Percentiles rank a stretch among this genome's conserved stretches.
Conservation (phyloP, 495 filamentous ascomycete species). For the Daldinia vernicosa region DNA sequence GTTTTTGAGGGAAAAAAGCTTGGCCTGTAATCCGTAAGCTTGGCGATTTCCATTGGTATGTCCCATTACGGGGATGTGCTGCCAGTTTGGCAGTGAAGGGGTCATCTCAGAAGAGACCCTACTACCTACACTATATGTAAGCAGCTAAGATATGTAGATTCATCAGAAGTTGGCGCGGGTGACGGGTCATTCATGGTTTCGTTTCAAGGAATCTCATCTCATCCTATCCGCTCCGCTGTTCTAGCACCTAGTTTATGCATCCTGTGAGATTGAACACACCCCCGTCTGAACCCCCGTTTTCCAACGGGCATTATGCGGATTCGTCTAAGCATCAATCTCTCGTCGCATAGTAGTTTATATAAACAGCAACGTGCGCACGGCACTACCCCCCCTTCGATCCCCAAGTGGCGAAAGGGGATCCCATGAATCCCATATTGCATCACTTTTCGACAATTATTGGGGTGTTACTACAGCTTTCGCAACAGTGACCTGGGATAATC, state of each 20-base stretch:
- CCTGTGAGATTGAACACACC: slow-evolving; percentile 25
- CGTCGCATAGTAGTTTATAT: slow-evolving; percentile 39
- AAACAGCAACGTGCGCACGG: slow-evolving; percentile 38
- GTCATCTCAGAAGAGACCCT: background rate
- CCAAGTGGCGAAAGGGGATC: slow-evolving; percentile 38
- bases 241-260: slow-evolving; percentile 22
- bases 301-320: slow-evolving; percentile 30
- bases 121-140: too few species aligned
- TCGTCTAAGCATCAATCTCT: slow-evolving; percentile 37
- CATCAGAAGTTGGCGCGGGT: background rate
- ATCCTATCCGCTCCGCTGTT: slow-evolving; percentile 27
- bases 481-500: slow-evolving; percentile 30
- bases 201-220: slow-evolving; percentile 38
- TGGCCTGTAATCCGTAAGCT: background rate
- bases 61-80: slow-evolving; percentile 1
- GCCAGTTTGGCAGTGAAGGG: background rate
- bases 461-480: slow-evolving; percentile 33
- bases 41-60: background rate
- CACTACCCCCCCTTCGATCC: slow-evolving; percentile 9
- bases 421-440: slow-evolving; percentile 39
- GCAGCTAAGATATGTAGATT: slow-evolving; percentile 4
- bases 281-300: slow-evolving; percentile 14
- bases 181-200: slow-evolving; percentile 9
- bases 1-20: background rate
- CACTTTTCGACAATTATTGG: slow-evolving; percentile 29